Percentiles rank a stretch among this genome's conserved stretches.
Conservation (phyloP, 2,329 filamentous ascomycete species). For the Stagonosporopsis tanaceti region DNA sequence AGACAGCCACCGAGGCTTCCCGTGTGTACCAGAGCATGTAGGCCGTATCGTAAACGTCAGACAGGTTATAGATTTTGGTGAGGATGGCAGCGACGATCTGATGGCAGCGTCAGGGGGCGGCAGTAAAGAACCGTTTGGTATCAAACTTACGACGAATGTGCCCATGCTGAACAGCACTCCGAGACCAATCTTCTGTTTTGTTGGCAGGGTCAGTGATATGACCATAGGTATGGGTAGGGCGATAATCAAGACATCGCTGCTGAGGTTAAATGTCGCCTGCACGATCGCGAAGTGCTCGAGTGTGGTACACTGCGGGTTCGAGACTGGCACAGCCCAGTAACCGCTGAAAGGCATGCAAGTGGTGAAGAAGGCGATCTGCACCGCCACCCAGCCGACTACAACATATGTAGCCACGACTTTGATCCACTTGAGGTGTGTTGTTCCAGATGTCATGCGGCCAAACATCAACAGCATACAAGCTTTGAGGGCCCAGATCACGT, state of each 20-base stretch:
- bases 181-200: constrained; percentile 63
- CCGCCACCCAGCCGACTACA: constrained; percentile 57
- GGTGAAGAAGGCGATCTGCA: constrained; percentile 64
- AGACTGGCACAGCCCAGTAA: constrained; percentile 66
- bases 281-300: constrained; percentile 66
- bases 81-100: constrained; percentile 54
- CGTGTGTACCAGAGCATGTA: constrained; percentile 62
- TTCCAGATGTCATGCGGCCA: constrained; percentile 61
- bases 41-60: constrained; percentile 49
- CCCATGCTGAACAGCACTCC: constrained; percentile 60
- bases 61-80: constrained; percentile 59
- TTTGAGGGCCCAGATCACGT: constrained; percentile 66
- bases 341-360: constrained; percentile 62
- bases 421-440: constrained; percentile 54
- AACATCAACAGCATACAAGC: constrained; percentile 66
- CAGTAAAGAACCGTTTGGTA: neutral
- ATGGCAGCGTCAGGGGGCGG: constrained; percentile 12
- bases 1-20: constrained; percentile 62
- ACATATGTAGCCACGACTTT: constrained; percentile 61
- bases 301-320: constrained; percentile 65
- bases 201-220: constrained; percentile 58
- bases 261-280: constrained; percentile 67
- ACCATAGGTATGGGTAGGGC: constrained; percentile 65
- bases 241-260: constrained; percentile 68
- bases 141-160: constrained; percentile 51